Percentiles rank a stretch among this genome's conserved stretches.
Conservation (phyloP, 208 protist genomes). For the Naegleria fowleri region DNA sequence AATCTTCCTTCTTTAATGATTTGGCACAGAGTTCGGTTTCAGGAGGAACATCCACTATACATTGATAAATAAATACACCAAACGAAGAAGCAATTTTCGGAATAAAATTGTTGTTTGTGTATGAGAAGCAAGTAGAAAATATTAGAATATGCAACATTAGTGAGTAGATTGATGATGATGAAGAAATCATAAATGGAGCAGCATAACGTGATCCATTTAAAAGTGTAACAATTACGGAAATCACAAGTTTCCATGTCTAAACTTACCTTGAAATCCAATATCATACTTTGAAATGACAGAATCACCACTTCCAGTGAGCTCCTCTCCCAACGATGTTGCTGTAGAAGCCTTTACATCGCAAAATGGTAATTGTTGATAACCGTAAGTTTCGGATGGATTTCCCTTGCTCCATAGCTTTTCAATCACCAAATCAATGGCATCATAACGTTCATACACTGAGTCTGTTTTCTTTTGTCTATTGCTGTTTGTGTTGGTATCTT, state of each 20-base stretch:
- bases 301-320: background rate
- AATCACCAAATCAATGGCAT: background rate
- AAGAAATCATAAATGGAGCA: too few relatives aligned
- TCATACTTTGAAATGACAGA: background rate
- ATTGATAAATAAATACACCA: background rate
- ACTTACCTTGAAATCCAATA: background rate
- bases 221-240: too few relatives aligned
- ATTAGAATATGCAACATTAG: too few relatives aligned
- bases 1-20: background rate
- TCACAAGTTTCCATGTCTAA: too few relatives aligned
- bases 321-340: background rate
- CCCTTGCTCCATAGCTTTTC: background rate
- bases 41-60: background rate
- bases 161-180: too few relatives aligned
- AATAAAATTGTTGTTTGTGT: too few relatives aligned
- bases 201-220: too few relatives aligned
- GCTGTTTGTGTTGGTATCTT: background rate
- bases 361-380: constrained; percentile 6
- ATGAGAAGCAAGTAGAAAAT: too few relatives aligned
- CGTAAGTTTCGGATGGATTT: constrained; percentile 27
- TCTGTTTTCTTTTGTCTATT: background rate
- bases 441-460: background rate
- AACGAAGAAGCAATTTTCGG: too few relatives aligned
- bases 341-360: background rate
- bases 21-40: background rate